These are phyloP conservation scores for Fusarium goolgardi DNA, from an alignment of 2,329 filamentous ascomycete genomes.

Conservation along the genomic window DNA sequence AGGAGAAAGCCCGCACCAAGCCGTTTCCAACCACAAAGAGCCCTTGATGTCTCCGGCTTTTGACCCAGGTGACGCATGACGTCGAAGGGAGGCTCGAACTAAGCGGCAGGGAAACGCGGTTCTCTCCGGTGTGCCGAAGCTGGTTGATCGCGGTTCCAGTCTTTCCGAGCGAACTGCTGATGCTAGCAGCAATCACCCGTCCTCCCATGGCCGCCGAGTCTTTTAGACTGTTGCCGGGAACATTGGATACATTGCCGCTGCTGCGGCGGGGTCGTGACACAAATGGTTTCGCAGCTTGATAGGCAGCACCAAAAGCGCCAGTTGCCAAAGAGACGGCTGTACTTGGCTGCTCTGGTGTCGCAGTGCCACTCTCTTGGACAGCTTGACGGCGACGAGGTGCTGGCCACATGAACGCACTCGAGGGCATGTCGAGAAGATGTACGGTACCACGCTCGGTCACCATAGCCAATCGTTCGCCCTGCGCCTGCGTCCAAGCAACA, in stretches of 20 bases:
- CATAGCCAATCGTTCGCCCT: slow-evolving; percentile 85
- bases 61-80: slow-evolving; percentile 74
- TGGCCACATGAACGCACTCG: slow-evolving; percentile 87
- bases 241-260: slow-evolving; percentile 52
- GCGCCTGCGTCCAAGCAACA: slow-evolving; percentile 85
- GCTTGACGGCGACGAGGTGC: slow-evolving; percentile 70
- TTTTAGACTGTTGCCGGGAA: slow-evolving; percentile 60
- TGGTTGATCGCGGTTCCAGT: slow-evolving; percentile 77
- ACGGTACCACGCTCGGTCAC: slow-evolving; percentile 96
- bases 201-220: slow-evolving; percentile 76
- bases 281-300: slow-evolving; percentile 73
- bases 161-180: slow-evolving; percentile 79
- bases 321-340: slow-evolving; percentile 76
- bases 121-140: slow-evolving; percentile 79
- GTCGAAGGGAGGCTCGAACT: slow-evolving; percentile 65
- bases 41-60: slow-evolving; percentile 69
- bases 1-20: slow-evolving; percentile 72
- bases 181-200: slow-evolving; percentile 77
- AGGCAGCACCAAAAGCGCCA: slow-evolving; percentile 75
- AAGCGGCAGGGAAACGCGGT: slow-evolving; percentile 75
- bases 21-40: slow-evolving; percentile 75
- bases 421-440: slow-evolving; percentile 88
- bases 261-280: slow-evolving; percentile 66
- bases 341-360: slow-evolving; percentile 60
- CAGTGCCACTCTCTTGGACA: slow-evolving; percentile 58